Evolutionary conservation across 495 filamentous ascomycete species (phyloP).

Genomic region (Aeminium ludgeri): DNA sequence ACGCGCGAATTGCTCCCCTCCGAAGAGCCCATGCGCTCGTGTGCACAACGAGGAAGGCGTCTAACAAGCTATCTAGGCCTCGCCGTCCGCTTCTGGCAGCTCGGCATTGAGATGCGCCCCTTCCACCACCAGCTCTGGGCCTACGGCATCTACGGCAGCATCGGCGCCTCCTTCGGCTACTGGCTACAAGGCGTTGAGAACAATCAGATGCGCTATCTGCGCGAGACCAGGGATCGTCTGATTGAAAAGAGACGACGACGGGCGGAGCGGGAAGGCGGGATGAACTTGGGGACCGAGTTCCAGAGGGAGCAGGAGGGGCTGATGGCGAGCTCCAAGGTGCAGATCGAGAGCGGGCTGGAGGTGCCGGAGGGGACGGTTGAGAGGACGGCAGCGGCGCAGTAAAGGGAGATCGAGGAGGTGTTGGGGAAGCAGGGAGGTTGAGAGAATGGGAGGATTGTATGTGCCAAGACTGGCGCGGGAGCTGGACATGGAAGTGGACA

Average conservation of each 20-base stretch:
- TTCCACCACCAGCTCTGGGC: constrained; percentile 63
- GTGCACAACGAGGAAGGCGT: too few species aligned
- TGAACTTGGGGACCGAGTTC: constrained; percentile 2
- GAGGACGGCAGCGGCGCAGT: constrained; percentile 2
- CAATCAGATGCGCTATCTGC: constrained; percentile 55
- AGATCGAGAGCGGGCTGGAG: constrained; percentile 1
- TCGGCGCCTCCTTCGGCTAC: constrained; percentile 87
- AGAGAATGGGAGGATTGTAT: background rate
- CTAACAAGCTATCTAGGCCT: constrained; percentile 42
- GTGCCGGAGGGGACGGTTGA: constrained; percentile 1
- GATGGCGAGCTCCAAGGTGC: constrained; percentile 7
- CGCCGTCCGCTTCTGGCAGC: constrained; percentile 81
- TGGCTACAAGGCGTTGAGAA: constrained; percentile 79
- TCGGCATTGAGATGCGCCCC: constrained; percentile 96
- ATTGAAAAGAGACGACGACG: constrained; percentile 76
- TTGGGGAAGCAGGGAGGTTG: background rate
- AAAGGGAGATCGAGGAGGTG: background rate
- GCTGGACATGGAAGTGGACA: too few species aligned
- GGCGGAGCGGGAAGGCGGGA: constrained; percentile 37
- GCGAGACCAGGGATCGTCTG: constrained; percentile 55
- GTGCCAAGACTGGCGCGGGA: background rate
- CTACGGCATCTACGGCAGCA: constrained; percentile 75
- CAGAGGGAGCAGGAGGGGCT: constrained; percentile 13
- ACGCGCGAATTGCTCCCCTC: constrained; percentile 24
- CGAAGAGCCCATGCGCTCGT: too few species aligned